phyloP scores from a whole-genome alignment of 228 moss, liverwort and hornwort species.

The Sphagnum fallax region DNA sequence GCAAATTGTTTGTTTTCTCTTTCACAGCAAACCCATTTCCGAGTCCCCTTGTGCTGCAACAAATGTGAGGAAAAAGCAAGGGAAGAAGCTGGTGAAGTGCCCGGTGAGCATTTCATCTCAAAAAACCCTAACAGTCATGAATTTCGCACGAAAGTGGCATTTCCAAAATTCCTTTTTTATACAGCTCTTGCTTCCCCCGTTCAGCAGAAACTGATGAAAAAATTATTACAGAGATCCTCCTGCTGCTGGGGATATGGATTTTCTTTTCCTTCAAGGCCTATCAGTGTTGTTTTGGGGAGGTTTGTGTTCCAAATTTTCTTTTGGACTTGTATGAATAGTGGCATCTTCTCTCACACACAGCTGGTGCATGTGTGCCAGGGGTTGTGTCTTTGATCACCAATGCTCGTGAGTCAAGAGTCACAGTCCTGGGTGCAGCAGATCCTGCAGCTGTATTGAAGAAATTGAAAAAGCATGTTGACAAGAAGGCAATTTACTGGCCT shows the following conservation, averaged over 20 bases:
- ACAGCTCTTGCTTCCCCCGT: too few relatives aligned
- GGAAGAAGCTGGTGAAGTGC: slow-evolving; percentile 31
- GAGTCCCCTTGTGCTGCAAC: slow-evolving; percentile 47
- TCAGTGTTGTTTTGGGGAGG: too few relatives aligned
- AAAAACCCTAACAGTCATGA: too few relatives aligned
- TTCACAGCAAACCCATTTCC: slow-evolving; percentile 32
- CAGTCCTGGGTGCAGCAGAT: slow-evolving; percentile 24
- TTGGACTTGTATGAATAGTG: too few relatives aligned
- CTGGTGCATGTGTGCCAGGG: slow-evolving; percentile 13
- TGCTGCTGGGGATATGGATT: too few relatives aligned
- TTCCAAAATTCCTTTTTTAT: too few relatives aligned
- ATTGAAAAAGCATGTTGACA: slow-evolving; percentile 39
- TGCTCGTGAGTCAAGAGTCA: slow-evolving; percentile 24
- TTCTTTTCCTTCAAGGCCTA: too few relatives aligned
- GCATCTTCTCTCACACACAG: background rate
- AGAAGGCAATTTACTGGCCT: slow-evolving; percentile 28
- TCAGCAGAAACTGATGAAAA: too few relatives aligned
- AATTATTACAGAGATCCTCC: too few relatives aligned
- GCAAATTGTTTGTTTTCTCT: background rate
- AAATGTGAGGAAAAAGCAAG: slow-evolving; percentile 54
- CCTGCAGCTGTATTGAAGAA: slow-evolving; percentile 16
- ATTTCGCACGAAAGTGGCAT: too few relatives aligned
- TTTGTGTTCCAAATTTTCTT: too few relatives aligned
- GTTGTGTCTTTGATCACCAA: slow-evolving; percentile 32
- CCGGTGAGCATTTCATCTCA: slow-evolving; percentile 10